Evolutionary conservation across 2,329 filamentous ascomycete genomes (phyloP).

Genomic region (Stromatinia cepivora): DNA sequence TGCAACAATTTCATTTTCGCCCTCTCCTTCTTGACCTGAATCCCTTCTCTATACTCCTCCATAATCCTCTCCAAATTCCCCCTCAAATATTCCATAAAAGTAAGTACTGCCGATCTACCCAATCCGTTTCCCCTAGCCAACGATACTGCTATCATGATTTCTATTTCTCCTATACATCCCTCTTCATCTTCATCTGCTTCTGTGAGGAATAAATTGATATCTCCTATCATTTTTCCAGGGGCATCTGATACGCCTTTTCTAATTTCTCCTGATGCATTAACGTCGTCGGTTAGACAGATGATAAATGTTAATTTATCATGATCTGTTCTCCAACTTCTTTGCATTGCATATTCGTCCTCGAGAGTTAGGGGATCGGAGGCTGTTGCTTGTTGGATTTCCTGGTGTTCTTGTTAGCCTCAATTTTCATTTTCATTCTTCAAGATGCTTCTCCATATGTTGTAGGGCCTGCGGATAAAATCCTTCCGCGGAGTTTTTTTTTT

Average conservation of each 20-base stretch:
- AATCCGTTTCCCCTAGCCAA: conserved; percentile 60
- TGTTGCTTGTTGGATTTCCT: conserved; percentile 79
- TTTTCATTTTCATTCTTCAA: no score
- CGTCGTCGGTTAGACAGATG: conserved; percentile 51
- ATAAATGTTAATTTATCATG: conserved; percentile 93
- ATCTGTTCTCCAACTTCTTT: conserved; percentile 79
- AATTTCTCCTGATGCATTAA: background rate
- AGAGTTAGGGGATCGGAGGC: conserved; percentile 83
- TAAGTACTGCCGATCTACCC: conserved; percentile 63
- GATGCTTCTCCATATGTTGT: no score
- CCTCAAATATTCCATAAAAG: conserved; percentile 69
- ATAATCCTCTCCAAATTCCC: conserved; percentile 56
- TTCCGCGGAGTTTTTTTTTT: no score
- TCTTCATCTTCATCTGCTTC: conserved; percentile 47
- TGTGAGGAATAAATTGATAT: conserved; percentile 79
- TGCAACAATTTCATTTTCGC: conserved; percentile 41
- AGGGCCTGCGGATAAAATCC: no score
- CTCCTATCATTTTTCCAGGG: conserved; percentile 63
- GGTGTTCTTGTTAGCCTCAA: conserved; percentile 6
- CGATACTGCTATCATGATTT: conserved; percentile 77
- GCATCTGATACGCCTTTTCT: conserved; percentile 47
- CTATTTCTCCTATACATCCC: conserved; percentile 66
- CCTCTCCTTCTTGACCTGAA: conserved; percentile 10
- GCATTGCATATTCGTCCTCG: conserved; percentile 85
- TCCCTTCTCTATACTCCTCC: conserved; percentile 49